A percentile compares a stretch with the other conserved stretches of the same genome.
phyloP scores from a whole-genome alignment of 2,329 filamentous ascomycete species.

The Allantophomopsis cytisporea region DNA sequence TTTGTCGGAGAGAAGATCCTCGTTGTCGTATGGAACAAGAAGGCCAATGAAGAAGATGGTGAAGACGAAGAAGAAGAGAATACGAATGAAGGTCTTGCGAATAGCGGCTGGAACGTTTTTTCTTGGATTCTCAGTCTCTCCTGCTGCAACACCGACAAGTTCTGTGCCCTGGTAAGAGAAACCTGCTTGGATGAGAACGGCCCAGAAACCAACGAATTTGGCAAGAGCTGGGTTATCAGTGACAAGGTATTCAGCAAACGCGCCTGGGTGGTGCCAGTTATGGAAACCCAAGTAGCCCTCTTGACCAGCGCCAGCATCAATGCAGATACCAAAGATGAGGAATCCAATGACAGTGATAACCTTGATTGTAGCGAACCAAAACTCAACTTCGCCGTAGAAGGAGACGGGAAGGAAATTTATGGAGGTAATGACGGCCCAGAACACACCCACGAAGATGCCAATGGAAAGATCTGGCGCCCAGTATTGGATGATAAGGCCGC shows the following conservation, averaged over 20 bases:
- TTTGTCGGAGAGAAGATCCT: constrained; percentile 32
- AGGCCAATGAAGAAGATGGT: constrained; percentile 61
- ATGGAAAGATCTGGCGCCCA: constrained; percentile 51
- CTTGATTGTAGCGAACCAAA: constrained; percentile 68
- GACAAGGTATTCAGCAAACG: constrained; percentile 49
- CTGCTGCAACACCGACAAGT: constrained; percentile 65
- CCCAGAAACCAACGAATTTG: constrained; percentile 58
- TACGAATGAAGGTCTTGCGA: constrained; percentile 62
- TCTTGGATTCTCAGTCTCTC: constrained; percentile 59
- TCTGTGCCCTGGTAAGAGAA: constrained; percentile 64
- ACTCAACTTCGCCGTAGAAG: constrained; percentile 66
- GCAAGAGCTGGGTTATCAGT: constrained; percentile 30
- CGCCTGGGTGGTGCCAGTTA: constrained; percentile 55
- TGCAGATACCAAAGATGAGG: constrained; percentile 62
- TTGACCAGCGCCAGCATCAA: constrained; percentile 57
- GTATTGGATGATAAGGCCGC: constrained; percentile 64
- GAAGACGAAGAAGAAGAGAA: constrained; percentile 53
- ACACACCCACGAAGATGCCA: constrained; percentile 60
- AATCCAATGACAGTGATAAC: constrained; percentile 63
- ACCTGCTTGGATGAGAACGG: constrained; percentile 53
- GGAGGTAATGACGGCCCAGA: constrained; percentile 56
- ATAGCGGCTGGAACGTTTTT: constrained; percentile 63
- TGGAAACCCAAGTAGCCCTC: constrained; percentile 63
- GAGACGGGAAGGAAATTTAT: constrained; percentile 60
- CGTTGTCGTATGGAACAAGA: constrained; percentile 49